Conservation (phyloP, 345 rosid species). For the Kandelia obovata region DNA sequence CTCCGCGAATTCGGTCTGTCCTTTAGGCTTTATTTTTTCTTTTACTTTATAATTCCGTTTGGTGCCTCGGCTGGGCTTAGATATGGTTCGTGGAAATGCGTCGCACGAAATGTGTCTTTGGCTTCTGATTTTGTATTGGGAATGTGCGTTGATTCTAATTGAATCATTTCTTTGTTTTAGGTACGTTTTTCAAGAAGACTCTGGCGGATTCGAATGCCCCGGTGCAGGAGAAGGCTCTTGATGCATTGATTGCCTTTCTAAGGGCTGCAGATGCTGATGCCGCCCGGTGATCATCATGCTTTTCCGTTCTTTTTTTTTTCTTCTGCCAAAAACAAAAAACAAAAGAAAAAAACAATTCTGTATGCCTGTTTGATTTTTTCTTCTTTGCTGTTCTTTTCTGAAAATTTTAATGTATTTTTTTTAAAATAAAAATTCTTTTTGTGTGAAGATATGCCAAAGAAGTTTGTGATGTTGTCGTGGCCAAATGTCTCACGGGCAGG, state of each 20-base stretch:
- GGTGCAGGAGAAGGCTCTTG: conserved; percentile 96
- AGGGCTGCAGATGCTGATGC: conserved; percentile 93
- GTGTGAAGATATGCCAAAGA: conserved; percentile 76
- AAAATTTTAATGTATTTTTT: background rate
- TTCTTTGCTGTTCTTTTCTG: background rate
- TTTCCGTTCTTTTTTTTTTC: background rate
- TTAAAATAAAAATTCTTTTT: too few species aligned
- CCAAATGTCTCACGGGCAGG: conserved; percentile 88
- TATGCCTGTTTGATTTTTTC: background rate
- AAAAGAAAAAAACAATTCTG: background rate
- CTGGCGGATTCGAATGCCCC: conserved; percentile 99
- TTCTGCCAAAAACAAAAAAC: too few species aligned
- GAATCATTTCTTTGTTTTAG: conserved; percentile 24
- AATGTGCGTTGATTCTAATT: conserved; percentile 28
- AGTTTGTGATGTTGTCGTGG: conserved; percentile 86
- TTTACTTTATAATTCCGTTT: background rate
- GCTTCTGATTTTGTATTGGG: conserved; percentile 9
- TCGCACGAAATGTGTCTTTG: conserved; percentile 27
- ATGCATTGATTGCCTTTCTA: conserved; percentile 79
- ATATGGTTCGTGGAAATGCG: conserved; percentile 44
- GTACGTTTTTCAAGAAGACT: conserved; percentile 77
- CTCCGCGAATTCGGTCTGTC: conserved; percentile 86
- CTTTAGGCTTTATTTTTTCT: conserved; percentile 18
- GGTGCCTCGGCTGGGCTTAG: conserved; percentile 20
- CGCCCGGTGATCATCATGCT: conserved; percentile 53